Evolutionary conservation across 148 eudicot species (phyloP).

Genomic region (Chenopodium album): DNA sequence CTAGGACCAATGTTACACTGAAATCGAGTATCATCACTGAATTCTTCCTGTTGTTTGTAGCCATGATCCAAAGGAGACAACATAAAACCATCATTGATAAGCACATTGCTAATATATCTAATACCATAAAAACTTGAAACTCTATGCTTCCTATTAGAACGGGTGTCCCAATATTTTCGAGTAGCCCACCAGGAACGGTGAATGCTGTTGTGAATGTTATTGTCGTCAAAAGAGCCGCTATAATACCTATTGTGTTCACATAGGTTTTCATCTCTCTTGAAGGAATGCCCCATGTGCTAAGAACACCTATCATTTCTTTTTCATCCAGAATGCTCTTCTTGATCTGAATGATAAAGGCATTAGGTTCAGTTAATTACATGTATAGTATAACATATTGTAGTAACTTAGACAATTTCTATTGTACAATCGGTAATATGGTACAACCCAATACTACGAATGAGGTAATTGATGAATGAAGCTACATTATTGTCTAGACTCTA

Average conservation of each 20-base stretch:
- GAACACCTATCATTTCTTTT: neutral
- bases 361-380: too few relatives aligned
- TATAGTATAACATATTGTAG: too few relatives aligned
- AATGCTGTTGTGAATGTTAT: slow-evolving; percentile 9
- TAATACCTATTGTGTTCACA: neutral
- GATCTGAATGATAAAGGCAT: too few relatives aligned
- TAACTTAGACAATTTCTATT: too few relatives aligned
- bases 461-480: too few relatives aligned
- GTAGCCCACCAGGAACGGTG: neutral
- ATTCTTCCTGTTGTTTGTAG: neutral
- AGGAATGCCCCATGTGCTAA: neutral
- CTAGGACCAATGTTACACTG: neutral
- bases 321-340: neutral
- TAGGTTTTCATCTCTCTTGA: neutral
- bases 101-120: neutral
- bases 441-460: too few relatives aligned
- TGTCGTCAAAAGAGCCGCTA: neutral
- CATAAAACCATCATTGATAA: neutral
- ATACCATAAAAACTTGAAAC: neutral
- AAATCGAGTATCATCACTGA: neutral
- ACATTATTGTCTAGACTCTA: too few relatives aligned
- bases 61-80: neutral
- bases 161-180: neutral
- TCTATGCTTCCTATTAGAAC: neutral
- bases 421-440: too few relatives aligned